Conservation (phyloP, 2,329 filamentous ascomycete genomes). For the Phoma herbarum region DNA sequence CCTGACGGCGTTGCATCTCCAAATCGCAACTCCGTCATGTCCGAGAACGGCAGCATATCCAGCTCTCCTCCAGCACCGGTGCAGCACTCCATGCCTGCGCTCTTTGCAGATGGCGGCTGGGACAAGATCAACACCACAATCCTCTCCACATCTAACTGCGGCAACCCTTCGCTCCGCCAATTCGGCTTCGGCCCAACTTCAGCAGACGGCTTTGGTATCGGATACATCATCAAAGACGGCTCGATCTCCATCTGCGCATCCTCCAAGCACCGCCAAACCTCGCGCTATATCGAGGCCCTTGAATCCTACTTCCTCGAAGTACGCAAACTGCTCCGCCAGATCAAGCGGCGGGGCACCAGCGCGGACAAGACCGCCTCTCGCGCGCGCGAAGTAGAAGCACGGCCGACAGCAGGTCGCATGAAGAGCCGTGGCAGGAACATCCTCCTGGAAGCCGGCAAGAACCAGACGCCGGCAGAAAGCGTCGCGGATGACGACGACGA, state of each 20-base stretch:
- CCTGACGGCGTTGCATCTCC: slow-evolving; percentile 65
- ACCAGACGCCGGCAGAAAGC: slow-evolving; percentile 68
- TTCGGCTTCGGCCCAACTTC: slow-evolving; percentile 97
- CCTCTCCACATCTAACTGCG: slow-evolving; percentile 97
- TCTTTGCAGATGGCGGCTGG: slow-evolving; percentile 92
- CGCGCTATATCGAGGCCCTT: slow-evolving; percentile 85
- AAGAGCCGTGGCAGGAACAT: slow-evolving; percentile 81
- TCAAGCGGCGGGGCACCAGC: slow-evolving; percentile 64
- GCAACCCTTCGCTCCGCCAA: slow-evolving; percentile 91
- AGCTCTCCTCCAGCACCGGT: slow-evolving; percentile 61
- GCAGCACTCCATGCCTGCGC: slow-evolving; percentile 69
- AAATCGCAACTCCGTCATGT: slow-evolving; percentile 60
- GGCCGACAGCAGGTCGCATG: slow-evolving; percentile 58
- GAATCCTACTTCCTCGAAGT: slow-evolving; percentile 93
- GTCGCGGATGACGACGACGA: slow-evolving; percentile 79
- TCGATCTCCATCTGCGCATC: slow-evolving; percentile 89
- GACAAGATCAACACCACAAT: slow-evolving; percentile 95
- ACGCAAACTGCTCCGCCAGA: slow-evolving; percentile 79
- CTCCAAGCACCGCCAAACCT: slow-evolving; percentile 93
- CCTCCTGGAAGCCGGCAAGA: slow-evolving; percentile 64
- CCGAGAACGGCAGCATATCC: slow-evolving; percentile 58
- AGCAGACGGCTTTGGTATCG: slow-evolving; percentile 94
- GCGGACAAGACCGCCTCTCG: slow-evolving; percentile 63
- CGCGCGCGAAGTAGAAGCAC: slow-evolving; percentile 69
- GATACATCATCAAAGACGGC: slow-evolving; percentile 98